Base-by-base conservation (phyloP, 345 rosid genomes). In the Chamaenerion angustifolium region DNA sequence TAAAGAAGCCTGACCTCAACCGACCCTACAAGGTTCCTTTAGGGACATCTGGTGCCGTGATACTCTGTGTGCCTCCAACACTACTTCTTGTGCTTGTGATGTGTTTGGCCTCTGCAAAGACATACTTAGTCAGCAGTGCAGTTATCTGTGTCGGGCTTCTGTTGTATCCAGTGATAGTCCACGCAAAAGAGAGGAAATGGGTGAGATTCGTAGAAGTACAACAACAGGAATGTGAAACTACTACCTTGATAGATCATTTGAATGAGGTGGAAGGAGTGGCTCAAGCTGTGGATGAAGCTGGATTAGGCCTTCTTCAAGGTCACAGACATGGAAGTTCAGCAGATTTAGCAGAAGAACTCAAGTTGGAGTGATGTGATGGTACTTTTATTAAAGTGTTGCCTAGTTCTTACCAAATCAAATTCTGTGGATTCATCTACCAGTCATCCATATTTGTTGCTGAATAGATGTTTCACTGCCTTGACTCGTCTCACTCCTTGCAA, bases 11-110 rank as follows among this genome's bases (percentile, higher is more conserved):
- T 0, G 82, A 83, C 42, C 90, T 83, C 18, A 71, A 71, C 42
- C 64, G 87, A 46, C 98, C 95, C 40, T 90, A 85, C 45, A 76
- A 43, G 62, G 80, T 85, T 45, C 92, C 92, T 0, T 58, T 86
- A 54, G 68, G 72, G 41, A 90, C 94, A 40, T 51, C 71, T 45
- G 98, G 98, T 15, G 80, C 48, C 11, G 47, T 74, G 11, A 14
- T 81, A 60, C 78, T 81, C 14, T 81, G 98, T 66, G 45, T 83
- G 46, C 95, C 83, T 35, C 94, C 94, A 15, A 65, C 90, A 13
- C 12, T 72, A 40, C 71, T 90, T 64, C 83, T 83, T 46, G 59
- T 81, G 64, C 81, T 83, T 27, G 92, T 86, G 21, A 90, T 90
- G 98, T 74, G 75, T 65, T 61, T 83, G 51, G 94, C 95, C 51